These are phyloP conservation scores for Solanum appendiculatum DNA, from an alignment of 257 asterid genomes.

Conservation along the genomic window DNA sequence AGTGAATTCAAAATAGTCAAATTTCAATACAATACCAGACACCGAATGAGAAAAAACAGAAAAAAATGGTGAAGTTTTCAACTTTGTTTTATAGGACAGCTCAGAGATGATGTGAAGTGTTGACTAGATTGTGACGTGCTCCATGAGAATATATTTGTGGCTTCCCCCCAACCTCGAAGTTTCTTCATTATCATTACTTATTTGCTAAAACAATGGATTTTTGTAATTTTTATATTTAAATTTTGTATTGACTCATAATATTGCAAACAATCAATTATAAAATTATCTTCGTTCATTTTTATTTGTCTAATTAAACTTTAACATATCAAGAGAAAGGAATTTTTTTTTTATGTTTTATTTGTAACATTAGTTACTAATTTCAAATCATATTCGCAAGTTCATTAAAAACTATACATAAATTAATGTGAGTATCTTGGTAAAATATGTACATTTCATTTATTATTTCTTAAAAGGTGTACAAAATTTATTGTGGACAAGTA, in stretches of 20 bases:
- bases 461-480: too few relatives aligned
- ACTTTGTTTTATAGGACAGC: background rate
- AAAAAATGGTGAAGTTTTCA: background rate
- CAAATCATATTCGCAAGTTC: background rate
- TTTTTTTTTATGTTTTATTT: too few relatives aligned
- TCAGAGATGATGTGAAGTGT: background rate
- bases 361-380: too few relatives aligned
- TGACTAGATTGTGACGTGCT: background rate
- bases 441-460: background rate
- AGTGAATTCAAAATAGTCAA: accelerated
- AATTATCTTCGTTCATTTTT: too few relatives aligned
- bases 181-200: background rate
- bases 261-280: background rate
- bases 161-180: background rate
- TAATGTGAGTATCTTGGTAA: too few relatives aligned
- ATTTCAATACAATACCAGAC: too few relatives aligned
- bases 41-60: background rate
- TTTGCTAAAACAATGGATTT: background rate
- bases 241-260: background rate
- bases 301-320: too few relatives aligned
- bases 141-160: background rate
- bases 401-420: background rate
- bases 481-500: too few relatives aligned
- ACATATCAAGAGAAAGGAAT: too few relatives aligned
- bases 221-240: background rate